Evolutionary conservation across 2,329 filamentous ascomycete genomes (phyloP).

Genomic region (Berkeleyomyces rouxiae): DNA sequence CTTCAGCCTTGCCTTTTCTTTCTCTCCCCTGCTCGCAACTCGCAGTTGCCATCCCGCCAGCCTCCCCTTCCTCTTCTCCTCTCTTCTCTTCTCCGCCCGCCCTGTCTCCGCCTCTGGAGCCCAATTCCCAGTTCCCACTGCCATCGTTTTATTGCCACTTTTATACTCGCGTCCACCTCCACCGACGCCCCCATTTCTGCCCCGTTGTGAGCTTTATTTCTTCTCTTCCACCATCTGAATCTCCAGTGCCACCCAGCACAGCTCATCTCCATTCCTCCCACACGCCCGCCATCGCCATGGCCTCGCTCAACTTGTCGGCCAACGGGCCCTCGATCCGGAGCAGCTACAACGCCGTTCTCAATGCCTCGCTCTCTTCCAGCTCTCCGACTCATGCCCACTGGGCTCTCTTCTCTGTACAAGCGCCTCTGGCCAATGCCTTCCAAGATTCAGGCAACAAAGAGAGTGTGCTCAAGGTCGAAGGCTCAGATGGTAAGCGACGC

Average conservation of each 20-base stretch:
- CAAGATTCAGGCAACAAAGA: conserved; percentile 76
- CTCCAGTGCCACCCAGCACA: neutral
- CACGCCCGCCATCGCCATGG: conserved; percentile 34
- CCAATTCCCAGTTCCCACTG: neutral
- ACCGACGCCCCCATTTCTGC: neutral
- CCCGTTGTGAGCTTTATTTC: neutral
- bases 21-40: neutral
- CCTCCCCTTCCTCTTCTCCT: conserved; percentile 1
- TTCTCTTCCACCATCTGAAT: neutral
- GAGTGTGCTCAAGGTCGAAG: conserved; percentile 87
- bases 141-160: neutral
- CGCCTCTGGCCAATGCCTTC: conserved; percentile 83
- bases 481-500: conserved; percentile 54
- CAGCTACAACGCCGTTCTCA: conserved; percentile 49
- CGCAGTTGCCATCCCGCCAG: conserved; percentile 1
- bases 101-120: neutral
- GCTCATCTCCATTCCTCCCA: neutral
- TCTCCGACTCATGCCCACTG: conserved; percentile 81
- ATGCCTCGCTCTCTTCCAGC: conserved; percentile 34
- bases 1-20: conserved; percentile 5
- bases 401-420: conserved; percentile 86
- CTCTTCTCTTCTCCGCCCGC: neutral
- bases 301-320: conserved; percentile 62
- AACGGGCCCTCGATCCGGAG: conserved; percentile 74
- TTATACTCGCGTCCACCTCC: neutral